These are phyloP conservation scores for Paramecium biaurelia DNA, from an alignment of 73 alveolate genomes.

Conservation along the genomic window DNA sequence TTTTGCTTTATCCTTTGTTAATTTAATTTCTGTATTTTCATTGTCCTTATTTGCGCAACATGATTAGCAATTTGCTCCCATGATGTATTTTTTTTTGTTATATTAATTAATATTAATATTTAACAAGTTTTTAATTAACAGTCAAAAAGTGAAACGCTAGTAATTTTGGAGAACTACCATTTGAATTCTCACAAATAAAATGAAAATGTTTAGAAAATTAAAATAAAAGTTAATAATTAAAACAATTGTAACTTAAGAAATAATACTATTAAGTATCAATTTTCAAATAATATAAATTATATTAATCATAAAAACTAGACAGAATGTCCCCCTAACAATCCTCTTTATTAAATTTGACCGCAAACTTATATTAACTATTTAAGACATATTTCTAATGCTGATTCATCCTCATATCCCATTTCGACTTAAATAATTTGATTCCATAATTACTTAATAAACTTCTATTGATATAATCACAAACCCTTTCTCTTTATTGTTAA, in stretches of 20 bases:
- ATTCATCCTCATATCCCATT: conserved; percentile 30
- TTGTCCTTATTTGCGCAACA: conserved; percentile 12
- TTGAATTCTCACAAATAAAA: too few relatives aligned
- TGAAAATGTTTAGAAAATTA: neutral
- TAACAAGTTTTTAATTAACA: neutral
- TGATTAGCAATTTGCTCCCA: conserved; percentile 42
- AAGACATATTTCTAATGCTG: conserved; percentile 26
- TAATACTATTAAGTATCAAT: neutral
- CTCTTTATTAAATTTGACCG: neutral
- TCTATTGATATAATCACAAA: conserved; percentile 34
- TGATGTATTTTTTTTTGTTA: neutral
- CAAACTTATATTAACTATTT: conserved; percentile 17
- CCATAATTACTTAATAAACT: neutral
- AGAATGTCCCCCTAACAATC: neutral
- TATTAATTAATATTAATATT: neutral
- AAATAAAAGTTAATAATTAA: too few relatives aligned
- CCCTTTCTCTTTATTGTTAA: conserved; percentile 30
- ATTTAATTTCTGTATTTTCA: neutral
- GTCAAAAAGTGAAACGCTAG: neutral
- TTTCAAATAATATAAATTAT: neutral
- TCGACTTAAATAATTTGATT: neutral
- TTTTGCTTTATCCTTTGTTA: neutral
- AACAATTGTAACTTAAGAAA: neutral
- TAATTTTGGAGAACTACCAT: neutral
- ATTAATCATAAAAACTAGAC: neutral